Conservation (phyloP, 257 asterid genomes). For the Solanum ossicruentum region DNA sequence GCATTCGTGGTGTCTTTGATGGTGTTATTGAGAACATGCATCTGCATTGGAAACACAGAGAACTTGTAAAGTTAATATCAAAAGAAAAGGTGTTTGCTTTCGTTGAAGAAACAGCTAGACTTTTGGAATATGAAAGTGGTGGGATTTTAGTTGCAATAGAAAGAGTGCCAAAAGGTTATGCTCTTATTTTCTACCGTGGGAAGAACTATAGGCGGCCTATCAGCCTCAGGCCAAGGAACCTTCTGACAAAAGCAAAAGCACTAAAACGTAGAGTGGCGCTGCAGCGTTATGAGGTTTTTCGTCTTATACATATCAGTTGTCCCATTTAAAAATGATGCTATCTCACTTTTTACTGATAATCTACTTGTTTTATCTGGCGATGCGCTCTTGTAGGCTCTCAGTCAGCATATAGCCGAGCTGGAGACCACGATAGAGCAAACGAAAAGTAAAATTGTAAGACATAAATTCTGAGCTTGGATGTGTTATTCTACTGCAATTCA, state of each 20-base stretch:
- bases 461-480: neutral
- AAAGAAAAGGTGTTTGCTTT: slow-evolving; percentile 73
- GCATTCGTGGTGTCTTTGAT: slow-evolving; percentile 96
- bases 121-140: slow-evolving; percentile 93
- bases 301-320: slow-evolving; percentile 7
- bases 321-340: neutral
- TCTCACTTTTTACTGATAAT: neutral
- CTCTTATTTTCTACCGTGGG: slow-evolving; percentile 84
- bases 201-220: slow-evolving; percentile 84
- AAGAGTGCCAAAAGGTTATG: slow-evolving; percentile 81
- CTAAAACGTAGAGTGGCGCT: slow-evolving; percentile 91
- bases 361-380: neutral
- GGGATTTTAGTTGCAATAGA: slow-evolving; percentile 83
- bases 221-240: slow-evolving; percentile 88
- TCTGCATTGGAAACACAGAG: slow-evolving; percentile 97
- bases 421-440: slow-evolving; percentile 69
- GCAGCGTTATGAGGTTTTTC: slow-evolving; percentile 83
- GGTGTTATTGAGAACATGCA: slow-evolving; percentile 99
- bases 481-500: neutral
- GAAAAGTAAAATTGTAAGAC: slow-evolving; percentile 61
- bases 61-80: slow-evolving; percentile 85
- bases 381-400: slow-evolving; percentile 59
- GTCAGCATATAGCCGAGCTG: slow-evolving; percentile 86
- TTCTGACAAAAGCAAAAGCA: slow-evolving; percentile 95
- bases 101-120: slow-evolving; percentile 91